Base-by-base conservation (phyloP, 352 stramenopile species). In the Pythium rhizo-oryzae region DNA sequence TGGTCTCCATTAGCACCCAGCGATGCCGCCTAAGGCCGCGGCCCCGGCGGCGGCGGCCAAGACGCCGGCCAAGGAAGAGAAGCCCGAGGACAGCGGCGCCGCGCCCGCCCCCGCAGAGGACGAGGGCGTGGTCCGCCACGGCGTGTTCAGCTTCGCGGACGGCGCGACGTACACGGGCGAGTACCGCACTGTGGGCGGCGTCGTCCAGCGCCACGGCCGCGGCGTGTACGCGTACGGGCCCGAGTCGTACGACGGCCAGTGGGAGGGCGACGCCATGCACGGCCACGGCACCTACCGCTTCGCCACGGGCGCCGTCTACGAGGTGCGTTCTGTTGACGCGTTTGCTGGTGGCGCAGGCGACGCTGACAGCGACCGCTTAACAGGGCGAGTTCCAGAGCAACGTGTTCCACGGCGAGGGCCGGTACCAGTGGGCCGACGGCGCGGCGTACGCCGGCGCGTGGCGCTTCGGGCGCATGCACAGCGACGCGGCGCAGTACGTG, bases 401-500 rank as follows among this genome's bases (percentile, higher is more conserved):
- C 65, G 21, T 68, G 39, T 93, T 94, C 66, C 74, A 88, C 56
- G 87, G 87, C 21, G 18, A 76, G 1, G 88, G 88, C 21, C 70
- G 44, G 47, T 96, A 94, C 56, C 69, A 74, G 33, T 96, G 82
- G 86, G 49, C 72, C 13, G 86, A 94, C 64, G 88, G 86, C 1
- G 86, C 86, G 1, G 37, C 51, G 30, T 96, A 94, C 69, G 54
- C 75, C 4, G 88, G 88, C 21, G 47, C 62, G 19, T 94, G 88
- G 88, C 61, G 71, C 18, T 67, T 79, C 54, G 84, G 81, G 61
- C 78, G 84, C 62, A 94, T 96, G 86, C 86, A 96, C 59, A 82
- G 86, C 16, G 67, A 84, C 6, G 59, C 78, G 5, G 88, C 83
- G 8, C 59, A 67, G 44, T 96, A 92, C 71, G 75, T 81, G 58